phyloP scores from a whole-genome alignment of 768 basidiomycete genomes.

The Mycena kentingensis region DNA sequence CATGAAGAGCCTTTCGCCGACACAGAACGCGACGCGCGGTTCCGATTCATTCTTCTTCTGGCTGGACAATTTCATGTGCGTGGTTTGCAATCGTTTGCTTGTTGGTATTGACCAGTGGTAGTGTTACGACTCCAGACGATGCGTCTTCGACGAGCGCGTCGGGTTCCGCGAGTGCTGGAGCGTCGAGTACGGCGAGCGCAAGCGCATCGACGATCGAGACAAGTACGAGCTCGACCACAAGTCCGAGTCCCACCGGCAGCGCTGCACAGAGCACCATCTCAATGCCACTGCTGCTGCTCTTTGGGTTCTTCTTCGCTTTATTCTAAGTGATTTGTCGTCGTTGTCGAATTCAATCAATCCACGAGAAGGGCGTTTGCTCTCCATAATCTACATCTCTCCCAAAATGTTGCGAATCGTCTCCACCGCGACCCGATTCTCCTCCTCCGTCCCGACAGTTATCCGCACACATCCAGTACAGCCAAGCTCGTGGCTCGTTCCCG shows the following conservation, averaged over 20 bases:
- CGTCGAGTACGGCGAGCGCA: neutral
- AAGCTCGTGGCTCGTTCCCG: constrained; percentile 80
- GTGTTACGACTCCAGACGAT: neutral
- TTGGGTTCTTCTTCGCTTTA: too few relatives aligned
- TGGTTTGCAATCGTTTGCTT: neutral
- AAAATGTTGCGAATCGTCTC: constrained; percentile 50
- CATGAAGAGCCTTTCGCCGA: constrained; percentile 27
- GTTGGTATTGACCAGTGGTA: neutral
- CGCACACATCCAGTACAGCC: constrained; percentile 86
- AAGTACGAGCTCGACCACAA: neutral
- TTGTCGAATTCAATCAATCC: too few relatives aligned
- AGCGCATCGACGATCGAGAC: constrained; percentile 7
- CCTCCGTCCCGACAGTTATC: constrained; percentile 84
- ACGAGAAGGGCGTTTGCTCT: too few relatives aligned
- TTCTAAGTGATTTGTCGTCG: too few relatives aligned
- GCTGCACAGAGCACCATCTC: too few relatives aligned
- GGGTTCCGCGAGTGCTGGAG: neutral
- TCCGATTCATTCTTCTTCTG: constrained; percentile 23
- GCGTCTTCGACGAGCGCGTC: neutral
- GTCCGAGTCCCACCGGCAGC: constrained; percentile 3
- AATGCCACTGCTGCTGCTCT: too few relatives aligned
- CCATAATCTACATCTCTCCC: too few relatives aligned
- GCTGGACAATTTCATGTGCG: constrained; percentile 28
- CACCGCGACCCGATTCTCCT: constrained; percentile 71
- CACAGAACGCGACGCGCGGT: constrained; percentile 12